Evolutionary conservation across 306 rosid species (phyloP).

Genomic region (Trifolium fragiferum): DNA sequence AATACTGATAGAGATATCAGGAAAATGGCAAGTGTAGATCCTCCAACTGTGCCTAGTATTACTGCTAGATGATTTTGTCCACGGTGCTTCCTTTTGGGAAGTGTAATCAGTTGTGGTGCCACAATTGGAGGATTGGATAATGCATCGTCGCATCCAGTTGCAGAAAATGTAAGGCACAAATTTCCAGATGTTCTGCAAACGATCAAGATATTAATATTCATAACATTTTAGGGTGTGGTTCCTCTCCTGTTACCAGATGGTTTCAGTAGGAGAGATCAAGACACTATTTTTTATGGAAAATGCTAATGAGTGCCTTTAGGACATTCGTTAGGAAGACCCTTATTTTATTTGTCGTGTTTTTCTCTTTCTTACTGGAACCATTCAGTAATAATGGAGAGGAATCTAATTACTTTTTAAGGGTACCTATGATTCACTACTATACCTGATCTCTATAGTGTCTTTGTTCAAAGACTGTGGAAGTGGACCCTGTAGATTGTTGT

Average conservation of each 20-base stretch:
- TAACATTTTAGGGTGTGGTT: slow-evolving; percentile 1
- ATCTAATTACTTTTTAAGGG: not conserved
- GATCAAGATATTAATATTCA: slow-evolving; percentile 34
- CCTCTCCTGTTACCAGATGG: not conserved
- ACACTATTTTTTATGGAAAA: not conserved
- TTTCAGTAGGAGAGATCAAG: not conserved
- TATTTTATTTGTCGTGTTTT: not conserved
- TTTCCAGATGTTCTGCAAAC: slow-evolving; percentile 81
- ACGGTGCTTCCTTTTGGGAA: slow-evolving; percentile 55
- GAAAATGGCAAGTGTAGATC: slow-evolving; percentile 57
- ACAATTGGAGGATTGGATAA: slow-evolving; percentile 71
- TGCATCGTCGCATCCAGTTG: slow-evolving; percentile 62
- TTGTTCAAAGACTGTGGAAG: slow-evolving; percentile 77
- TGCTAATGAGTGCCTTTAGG: too few species aligned
- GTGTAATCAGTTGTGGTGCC: slow-evolving; percentile 74
- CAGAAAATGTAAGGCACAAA: slow-evolving; percentile 73
- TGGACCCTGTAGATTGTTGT: slow-evolving; percentile 83
- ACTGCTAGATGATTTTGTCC: slow-evolving; percentile 51
- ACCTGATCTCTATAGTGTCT: slow-evolving; percentile 80
- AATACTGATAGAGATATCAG: slow-evolving; percentile 49
- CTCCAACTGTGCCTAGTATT: slow-evolving; percentile 62
- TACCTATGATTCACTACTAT: slow-evolving; percentile 7
- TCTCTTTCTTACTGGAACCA: not conserved
- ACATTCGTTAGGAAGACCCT: too few species aligned
- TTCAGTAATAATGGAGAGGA: not conserved